Base-by-base conservation (phyloP, 2,329 filamentous ascomycete species). In the Pestalotiopsis sp. region DNA sequence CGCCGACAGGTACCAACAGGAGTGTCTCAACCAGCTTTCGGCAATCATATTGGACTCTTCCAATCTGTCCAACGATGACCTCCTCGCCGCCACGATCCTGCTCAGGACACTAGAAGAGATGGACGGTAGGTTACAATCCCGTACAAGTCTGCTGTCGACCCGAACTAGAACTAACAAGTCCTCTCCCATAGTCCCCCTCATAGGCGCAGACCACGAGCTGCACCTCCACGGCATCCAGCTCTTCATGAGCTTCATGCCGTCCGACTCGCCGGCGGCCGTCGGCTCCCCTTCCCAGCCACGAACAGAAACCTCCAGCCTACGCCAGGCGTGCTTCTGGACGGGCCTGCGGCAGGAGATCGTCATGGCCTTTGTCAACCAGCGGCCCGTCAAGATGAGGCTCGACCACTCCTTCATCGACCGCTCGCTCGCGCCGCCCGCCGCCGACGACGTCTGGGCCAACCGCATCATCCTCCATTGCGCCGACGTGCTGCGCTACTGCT, bases 221-320 rank as follows among this genome's bases (percentile, higher is more conserved):
- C 66, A 67, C 23, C 66, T 67, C n/a, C 58, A 60, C 25, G 66
- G 66, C 40, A 67, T 67, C 23, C 66, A 62, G n/a, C 27, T 61
- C 13, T 67, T 67, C 41, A 67, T 67, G 57, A 61, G 36, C 20
- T 36, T 20, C 31, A 61, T 58, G 25, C 38, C 36, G 2, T 36
- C 25, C 7, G 36, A 27, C 14, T 63, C 66, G 3, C 17, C 58
- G 11, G n/a, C 38, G n/a, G 9, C n/a, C 36, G 59, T 62, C 59
- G 27, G n/a, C 59, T 62, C 59, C 31, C 59, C 27, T 1, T 3
- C 23, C 57, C 57, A 59, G 4, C 57, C 27, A 0, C 59, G n/a
- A 4, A 1, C 59, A 14, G 25, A 27, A 20, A 17, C 36, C 7
- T 41, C 40, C 20, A 61, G 40, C 23, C 59, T 67, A 17, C 66